A percentile compares a stretch with the other conserved stretches of the same genome.
Evolutionary conservation across 352 stramenopile species (phyloP).

Genomic region (Globisporangium emineosum): DNA sequence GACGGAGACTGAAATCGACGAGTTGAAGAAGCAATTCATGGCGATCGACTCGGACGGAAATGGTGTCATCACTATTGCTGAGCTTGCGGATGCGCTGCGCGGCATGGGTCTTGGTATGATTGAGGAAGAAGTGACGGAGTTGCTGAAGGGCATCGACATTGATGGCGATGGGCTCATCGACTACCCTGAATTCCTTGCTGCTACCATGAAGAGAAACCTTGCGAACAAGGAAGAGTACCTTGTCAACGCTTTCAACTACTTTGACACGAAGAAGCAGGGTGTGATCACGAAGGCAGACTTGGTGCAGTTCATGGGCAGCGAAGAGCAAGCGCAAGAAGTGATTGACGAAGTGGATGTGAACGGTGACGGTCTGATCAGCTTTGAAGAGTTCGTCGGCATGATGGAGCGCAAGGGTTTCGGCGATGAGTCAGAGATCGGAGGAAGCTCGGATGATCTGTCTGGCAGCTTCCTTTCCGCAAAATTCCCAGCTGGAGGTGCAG

Average conservation of each 20-base stretch:
- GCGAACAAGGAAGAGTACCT: slow-evolving; percentile 87
- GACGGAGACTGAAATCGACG: slow-evolving; percentile 78
- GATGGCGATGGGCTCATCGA: slow-evolving; percentile 86
- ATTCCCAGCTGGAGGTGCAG: slow-evolving; percentile 23
- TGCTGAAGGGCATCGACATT: slow-evolving; percentile 89
- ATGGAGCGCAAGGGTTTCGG: slow-evolving; percentile 86
- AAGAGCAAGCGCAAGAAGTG: slow-evolving; percentile 90
- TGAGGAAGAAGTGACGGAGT: slow-evolving; percentile 83
- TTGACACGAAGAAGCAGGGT: slow-evolving; percentile 83
- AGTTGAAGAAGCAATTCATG: slow-evolving; percentile 88
- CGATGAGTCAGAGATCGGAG: slow-evolving; percentile 62
- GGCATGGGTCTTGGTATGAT: slow-evolving; percentile 87
- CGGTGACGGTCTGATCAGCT: slow-evolving; percentile 90
- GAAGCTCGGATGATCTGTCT: slow-evolving; percentile 55
- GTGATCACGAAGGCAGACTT: slow-evolving; percentile 88
- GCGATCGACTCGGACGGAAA: slow-evolving; percentile 84
- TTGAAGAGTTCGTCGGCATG: slow-evolving; percentile 91
- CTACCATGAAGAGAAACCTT: slow-evolving; percentile 89
- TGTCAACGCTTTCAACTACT: slow-evolving; percentile 90
- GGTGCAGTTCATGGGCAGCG: slow-evolving; percentile 90
- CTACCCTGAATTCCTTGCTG: slow-evolving; percentile 90
- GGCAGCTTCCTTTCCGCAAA: slow-evolving; percentile 48
- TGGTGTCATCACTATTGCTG: slow-evolving; percentile 87
- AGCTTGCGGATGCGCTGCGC: slow-evolving; percentile 78
- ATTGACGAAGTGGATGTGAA: slow-evolving; percentile 91